These are phyloP conservation scores for Senna siamea DNA, from an alignment of 306 rosid species.

Conservation along the genomic window DNA sequence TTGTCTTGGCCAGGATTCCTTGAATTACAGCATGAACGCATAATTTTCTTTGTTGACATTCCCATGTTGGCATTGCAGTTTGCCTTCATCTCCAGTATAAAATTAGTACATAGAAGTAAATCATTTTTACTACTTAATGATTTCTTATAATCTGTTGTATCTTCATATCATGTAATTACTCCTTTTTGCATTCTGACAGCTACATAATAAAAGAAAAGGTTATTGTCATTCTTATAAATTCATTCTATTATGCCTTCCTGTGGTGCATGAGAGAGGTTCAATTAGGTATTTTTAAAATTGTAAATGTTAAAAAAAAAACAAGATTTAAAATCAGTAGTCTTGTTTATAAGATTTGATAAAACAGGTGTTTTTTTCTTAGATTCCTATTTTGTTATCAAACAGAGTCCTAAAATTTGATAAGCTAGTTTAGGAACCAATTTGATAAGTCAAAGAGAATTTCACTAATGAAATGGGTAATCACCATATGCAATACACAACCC, in stretches of 20 bases:
- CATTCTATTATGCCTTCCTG: not conserved
- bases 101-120: not conserved
- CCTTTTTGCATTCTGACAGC: not conserved
- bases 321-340: too few species aligned
- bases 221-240: not conserved
- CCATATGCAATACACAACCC: too few species aligned
- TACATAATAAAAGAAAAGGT: not conserved
- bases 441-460: too few species aligned
- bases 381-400: too few species aligned
- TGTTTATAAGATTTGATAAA: too few species aligned
- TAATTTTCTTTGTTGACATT: slow-evolving; percentile 27
- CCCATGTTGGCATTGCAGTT: slow-evolving; percentile 8
- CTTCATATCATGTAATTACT: not conserved
- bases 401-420: too few species aligned
- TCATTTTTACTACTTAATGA: not conserved
- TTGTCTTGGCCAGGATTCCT: slow-evolving; percentile 30
- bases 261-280: not conserved
- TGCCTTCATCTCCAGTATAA: slow-evolving; percentile 27
- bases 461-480: too few species aligned
- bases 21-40: slow-evolving; percentile 13
- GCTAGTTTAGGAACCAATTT: too few species aligned
- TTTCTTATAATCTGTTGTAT: slow-evolving; percentile 2
- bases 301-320: too few species aligned
- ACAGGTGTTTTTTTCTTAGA: too few species aligned
- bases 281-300: too few species aligned